Conservation (phyloP, 75 land plant species). For the Chamaecyparis obtusa region DNA sequence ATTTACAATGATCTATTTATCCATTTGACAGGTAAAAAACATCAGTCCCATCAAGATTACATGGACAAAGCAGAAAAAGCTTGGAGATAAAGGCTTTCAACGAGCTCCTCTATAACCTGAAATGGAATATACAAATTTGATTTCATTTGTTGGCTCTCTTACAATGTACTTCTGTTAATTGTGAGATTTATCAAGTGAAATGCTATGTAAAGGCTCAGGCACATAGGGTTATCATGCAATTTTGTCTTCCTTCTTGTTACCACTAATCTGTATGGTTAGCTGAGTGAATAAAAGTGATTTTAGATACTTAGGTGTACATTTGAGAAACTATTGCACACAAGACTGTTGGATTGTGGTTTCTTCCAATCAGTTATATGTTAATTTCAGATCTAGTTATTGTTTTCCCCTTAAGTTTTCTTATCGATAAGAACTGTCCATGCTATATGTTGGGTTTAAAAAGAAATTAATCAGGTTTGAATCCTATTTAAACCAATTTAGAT, state of each 20-base stretch:
- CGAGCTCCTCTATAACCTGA: slow-evolving; percentile 21
- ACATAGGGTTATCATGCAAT: not conserved
- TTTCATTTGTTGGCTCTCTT: not conserved
- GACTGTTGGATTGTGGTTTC: not conserved
- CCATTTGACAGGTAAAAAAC: slow-evolving; percentile 42
- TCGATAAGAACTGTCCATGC: not conserved
- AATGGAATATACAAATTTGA: not conserved
- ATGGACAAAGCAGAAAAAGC: slow-evolving; percentile 74
- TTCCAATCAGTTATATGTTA: not conserved
- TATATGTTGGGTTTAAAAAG: not conserved
- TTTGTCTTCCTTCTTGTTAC: not conserved
- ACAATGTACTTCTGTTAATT: too few species aligned
- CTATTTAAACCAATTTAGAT: not conserved
- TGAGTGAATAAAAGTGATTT: not conserved
- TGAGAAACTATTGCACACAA: not conserved
- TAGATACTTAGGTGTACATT: not conserved
- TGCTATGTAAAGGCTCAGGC: not conserved
- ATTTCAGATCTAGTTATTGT: not conserved
- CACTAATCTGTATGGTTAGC: not conserved
- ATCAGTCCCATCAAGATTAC: slow-evolving; percentile 68
- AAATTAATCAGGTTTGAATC: not conserved
- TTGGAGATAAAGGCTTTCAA: slow-evolving; percentile 47
- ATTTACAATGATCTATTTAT: not conserved
- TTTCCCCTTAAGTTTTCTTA: not conserved
- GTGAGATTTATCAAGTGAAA: not conserved